Conservation (phyloP, 2,329 filamentous ascomycete species). For the Fusarium dlaminii region DNA sequence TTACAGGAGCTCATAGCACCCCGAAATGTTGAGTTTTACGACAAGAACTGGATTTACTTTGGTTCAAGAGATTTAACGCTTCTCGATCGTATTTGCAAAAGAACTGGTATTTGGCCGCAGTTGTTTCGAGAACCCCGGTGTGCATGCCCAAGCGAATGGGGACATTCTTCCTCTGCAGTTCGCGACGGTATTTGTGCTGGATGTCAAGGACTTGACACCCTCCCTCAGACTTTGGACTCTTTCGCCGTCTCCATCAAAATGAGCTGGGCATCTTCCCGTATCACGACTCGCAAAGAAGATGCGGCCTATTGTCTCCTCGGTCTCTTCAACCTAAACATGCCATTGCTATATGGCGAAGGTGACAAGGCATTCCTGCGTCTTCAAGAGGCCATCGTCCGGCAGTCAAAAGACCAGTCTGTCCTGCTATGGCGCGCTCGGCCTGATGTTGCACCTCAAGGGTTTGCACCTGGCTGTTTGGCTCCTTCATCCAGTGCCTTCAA, state of each 20-base stretch:
- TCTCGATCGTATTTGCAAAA: slow-evolving; percentile 18
- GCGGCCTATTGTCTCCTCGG: slow-evolving; percentile 46
- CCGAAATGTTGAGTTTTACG: neutral
- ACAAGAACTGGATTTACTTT: slow-evolving; percentile 39
- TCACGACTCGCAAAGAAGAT: slow-evolving; percentile 43
- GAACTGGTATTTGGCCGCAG: slow-evolving; percentile 31
- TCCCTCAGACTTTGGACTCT: slow-evolving; percentile 33
- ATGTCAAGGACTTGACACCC: slow-evolving; percentile 18
- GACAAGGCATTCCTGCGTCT: slow-evolving; percentile 38
- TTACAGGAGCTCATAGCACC: neutral
- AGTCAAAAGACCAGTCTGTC: slow-evolving; percentile 39
- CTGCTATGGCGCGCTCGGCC: slow-evolving; percentile 26
- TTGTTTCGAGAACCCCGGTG: slow-evolving; percentile 34
- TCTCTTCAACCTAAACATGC: slow-evolving; percentile 44
- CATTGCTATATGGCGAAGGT: slow-evolving; percentile 45
- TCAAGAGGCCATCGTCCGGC: slow-evolving; percentile 37
- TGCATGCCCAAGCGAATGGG: neutral
- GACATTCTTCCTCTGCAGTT: neutral
- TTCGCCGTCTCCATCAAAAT: slow-evolving; percentile 41
- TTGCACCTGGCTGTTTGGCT: slow-evolving; percentile 29
- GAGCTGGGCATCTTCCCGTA: slow-evolving; percentile 41
- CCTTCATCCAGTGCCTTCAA: slow-evolving; percentile 18
- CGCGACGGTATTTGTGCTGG: slow-evolving; percentile 31
- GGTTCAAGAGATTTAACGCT: slow-evolving; percentile 38
- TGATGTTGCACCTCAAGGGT: neutral